Evolutionary conservation across 2,329 filamentous ascomycete species (phyloP), one percentile per base, ranked within the genome.

Genomic region (Reticulascus tulasneorum): DNA sequence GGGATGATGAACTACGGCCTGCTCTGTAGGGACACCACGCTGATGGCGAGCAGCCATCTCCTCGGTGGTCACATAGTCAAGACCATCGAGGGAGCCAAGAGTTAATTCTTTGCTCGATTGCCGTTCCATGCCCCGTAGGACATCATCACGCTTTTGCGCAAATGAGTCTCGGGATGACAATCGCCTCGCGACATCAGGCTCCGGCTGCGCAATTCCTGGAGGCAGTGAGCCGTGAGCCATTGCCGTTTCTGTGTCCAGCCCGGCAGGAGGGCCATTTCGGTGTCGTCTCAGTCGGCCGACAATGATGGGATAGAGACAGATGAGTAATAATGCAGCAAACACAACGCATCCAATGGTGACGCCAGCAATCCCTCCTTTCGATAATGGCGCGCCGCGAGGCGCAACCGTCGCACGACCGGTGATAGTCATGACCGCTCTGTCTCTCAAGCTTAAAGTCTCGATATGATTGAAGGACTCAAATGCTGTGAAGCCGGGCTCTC

Each of bases 251-350:
- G 47, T 42, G 37, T 63, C 59, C 30, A 47, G 40, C 10, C 42
- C 35, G 24, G 44, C 41, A n/a, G 29, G 38, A 15, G 47, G 24
- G 27, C 29, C 43, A 31, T 49, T 46, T 35, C 41, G 50, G 30
- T 51, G 53, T 38, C 50, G 47, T 26, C 38, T 61, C 33, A 57
- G 36, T n/a, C 40, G 47, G 28, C 58, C 47, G 29, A 66, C 47
- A 23, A 66, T 41, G 35, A 66, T 51, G 11, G 63, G 63, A 35
- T 66, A 66, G 24, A 64, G 53, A 34, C 63, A 66, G 23, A 66
- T 44, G 33, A 52, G 44, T 30, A 63, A 38, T 10, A 66, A 52
- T 11, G 45, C 49, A 28, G 54, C 44, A 26, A 49, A 60, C 28
- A 64, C 40, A 25, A 62, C 35, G 33, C 55, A 47, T 21, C 63